Base-by-base conservation (phyloP, 2,329 filamentous ascomycete species). In the Cladorrhinum sp. region DNA sequence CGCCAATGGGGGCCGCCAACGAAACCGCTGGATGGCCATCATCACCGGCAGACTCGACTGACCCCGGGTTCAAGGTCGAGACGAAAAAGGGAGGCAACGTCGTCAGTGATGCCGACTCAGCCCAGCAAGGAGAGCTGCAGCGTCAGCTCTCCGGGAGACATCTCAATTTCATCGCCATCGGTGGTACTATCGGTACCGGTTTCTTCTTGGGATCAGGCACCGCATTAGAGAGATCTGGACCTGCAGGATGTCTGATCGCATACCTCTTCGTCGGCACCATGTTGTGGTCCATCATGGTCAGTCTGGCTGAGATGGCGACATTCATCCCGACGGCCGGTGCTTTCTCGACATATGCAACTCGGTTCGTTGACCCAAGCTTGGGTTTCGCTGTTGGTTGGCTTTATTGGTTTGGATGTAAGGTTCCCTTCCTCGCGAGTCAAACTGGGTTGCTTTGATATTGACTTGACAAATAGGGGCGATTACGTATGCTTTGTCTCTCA, bases 251-350 rank as follows among this genome's bases (percentile, higher is more conserved):
- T 38, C 78, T 92, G 51, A 81, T 92, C 65, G 87, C 85, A 52
- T 91, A 89, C 70, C 70, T 84, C 61, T 88, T 89, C 64, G 81
- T 92, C 69, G 90, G 89, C 55, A 79, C 84, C 16, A 83, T 93
- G 61, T 84, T 93, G 52, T 93, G 84, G 77, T 86, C 86, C 3
- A 86, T 93, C 74, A 92, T 93, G 87, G 80, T 81, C 52, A 81
- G 81, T 50, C 76, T 89, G 29, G 85, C 84, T 54, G 86, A 96
- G 75, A 89, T 95, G 81, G 87, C 90, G 9, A 87, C 90, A 10
- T 91, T 87, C 67, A 86, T 93, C 25, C 91, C 91, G 5, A 85
- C 93, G 36, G 79, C 88, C 20, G 91, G 89, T 60, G 87, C 88
- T 45, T 93, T 93, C 71, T 90, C 89, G 27, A 82, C 86, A 48